These are phyloP conservation scores for Xylariaceae sp. DNA, from an alignment of 2,329 filamentous ascomycete genomes.

Conservation along the genomic window DNA sequence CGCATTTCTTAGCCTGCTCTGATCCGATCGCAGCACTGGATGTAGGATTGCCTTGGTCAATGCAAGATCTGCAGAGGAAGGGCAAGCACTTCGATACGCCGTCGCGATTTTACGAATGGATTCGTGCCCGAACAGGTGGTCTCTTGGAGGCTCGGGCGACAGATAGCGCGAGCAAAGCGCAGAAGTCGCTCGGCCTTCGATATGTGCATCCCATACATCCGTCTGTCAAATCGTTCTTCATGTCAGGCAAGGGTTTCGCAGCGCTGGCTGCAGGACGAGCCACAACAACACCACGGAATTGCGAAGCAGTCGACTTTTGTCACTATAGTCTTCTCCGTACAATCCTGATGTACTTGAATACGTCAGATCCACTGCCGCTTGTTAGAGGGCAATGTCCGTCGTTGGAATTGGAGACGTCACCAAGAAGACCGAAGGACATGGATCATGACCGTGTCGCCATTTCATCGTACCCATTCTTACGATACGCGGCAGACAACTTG, in stretches of 20 bases:
- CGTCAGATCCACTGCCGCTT: constrained; percentile 14
- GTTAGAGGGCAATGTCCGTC: constrained; percentile 11
- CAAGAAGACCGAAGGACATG: constrained; percentile 9
- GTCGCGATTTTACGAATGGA: constrained; percentile 16
- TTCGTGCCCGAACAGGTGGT: constrained; percentile 12
- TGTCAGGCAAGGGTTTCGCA: constrained; percentile 16
- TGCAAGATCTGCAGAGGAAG: constrained; percentile 16
- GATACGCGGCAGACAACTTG: constrained; percentile 16
- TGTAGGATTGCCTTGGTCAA: constrained; percentile 14
- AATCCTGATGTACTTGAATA: constrained; percentile 18
- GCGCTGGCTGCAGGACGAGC: constrained; percentile 4
- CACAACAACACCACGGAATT: not conserved
- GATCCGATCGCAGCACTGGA: constrained; percentile 7
- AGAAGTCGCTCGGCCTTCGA: constrained; percentile 17
- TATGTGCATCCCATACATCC: constrained; percentile 12
- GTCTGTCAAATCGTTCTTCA: constrained; percentile 16
- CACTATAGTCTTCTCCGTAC: constrained; percentile 17
- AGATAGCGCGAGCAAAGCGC: not conserved
- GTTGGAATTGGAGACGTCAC: not conserved
- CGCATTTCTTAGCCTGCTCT: constrained; percentile 3
- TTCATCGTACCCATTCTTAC: constrained; percentile 17
- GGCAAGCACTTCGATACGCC: constrained; percentile 20
- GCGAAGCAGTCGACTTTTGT: constrained; percentile 9
- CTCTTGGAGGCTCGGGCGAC: constrained; percentile 8
- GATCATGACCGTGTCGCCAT: constrained; percentile 15